A percentile compares a stretch with the other conserved stretches of the same genome.
Conservation (phyloP, 768 basidiomycete genomes). For the Coprinellus aureogranulatus region DNA sequence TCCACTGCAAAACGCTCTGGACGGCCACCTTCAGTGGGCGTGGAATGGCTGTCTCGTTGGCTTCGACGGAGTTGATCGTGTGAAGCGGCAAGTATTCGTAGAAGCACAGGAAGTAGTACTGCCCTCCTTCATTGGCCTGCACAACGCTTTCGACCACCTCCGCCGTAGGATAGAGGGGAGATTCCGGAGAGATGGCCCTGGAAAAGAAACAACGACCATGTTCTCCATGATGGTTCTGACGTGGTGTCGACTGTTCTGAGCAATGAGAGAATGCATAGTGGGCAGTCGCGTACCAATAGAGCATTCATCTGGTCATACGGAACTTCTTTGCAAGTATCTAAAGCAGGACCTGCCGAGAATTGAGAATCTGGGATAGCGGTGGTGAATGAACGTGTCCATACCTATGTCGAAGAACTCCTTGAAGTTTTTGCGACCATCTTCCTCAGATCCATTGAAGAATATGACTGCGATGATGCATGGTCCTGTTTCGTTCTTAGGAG, state of each 20-base stretch:
- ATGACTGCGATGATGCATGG: constrained; percentile 29
- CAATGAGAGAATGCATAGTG: too few species aligned
- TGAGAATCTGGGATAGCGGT: too few species aligned
- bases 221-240: too few species aligned
- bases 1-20: constrained; percentile 34
- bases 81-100: constrained; percentile 43
- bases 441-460: constrained; percentile 50
- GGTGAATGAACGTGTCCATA: constrained; percentile 16
- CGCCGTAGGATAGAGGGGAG: constrained; percentile 23
- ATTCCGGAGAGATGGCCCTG: constrained; percentile 36
- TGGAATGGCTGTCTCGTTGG: constrained; percentile 37
- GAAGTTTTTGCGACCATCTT: constrained; percentile 42
- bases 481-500: not conserved
- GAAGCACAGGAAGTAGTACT: constrained; percentile 23
- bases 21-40: constrained; percentile 33
- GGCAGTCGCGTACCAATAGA: too few species aligned
- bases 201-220: constrained; percentile 41
- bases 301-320: too few species aligned
- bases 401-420: constrained; percentile 46
- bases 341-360: constrained; percentile 34
- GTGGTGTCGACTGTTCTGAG: too few species aligned
- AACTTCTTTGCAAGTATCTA: constrained; percentile 37
- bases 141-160: constrained; percentile 29
- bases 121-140: constrained; percentile 23
- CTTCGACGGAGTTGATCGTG: constrained; percentile 37